phyloP scores from a whole-genome alignment of 106 monocot genomes.

The Vanilla planifolia region DNA sequence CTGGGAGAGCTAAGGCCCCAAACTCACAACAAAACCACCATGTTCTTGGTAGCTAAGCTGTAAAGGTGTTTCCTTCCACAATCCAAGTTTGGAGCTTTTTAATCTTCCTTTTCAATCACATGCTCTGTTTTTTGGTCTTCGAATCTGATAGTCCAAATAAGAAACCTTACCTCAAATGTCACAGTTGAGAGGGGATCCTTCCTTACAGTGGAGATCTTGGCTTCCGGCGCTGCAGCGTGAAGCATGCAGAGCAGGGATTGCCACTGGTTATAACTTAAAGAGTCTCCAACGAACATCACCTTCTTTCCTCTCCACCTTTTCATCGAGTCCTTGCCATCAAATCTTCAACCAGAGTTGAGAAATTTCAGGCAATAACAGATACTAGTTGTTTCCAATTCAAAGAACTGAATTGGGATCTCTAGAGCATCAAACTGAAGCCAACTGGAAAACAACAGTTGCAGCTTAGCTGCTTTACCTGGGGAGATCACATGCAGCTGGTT shows the following conservation, averaged over 20 bases:
- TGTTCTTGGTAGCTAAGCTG: too few species aligned
- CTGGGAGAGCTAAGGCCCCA: too few species aligned
- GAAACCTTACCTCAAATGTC: slow-evolving; percentile 49
- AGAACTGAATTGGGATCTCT: too few species aligned
- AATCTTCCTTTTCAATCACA: too few species aligned
- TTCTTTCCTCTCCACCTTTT: slow-evolving; percentile 46
- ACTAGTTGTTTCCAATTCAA: neutral
- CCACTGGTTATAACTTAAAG: slow-evolving; percentile 75
- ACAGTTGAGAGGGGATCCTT: slow-evolving; percentile 29
- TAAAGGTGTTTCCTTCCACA: too few species aligned
- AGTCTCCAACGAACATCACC: slow-evolving; percentile 92
- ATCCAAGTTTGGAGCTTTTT: too few species aligned
- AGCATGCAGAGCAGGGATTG: slow-evolving; percentile 77
- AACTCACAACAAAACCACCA: too few species aligned
- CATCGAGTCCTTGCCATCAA: slow-evolving; percentile 41
- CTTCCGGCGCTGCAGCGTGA: slow-evolving; percentile 54
- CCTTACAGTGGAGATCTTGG: slow-evolving; percentile 16
- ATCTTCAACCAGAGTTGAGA: slow-evolving; percentile 15
- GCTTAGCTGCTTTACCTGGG: slow-evolving; percentile 41
- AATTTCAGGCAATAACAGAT: neutral
- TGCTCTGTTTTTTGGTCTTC: too few species aligned
- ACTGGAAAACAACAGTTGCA: too few species aligned
- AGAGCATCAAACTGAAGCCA: too few species aligned
- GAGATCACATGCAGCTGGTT: slow-evolving; percentile 62
- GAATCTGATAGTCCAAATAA: neutral